Conservation (phyloP, 1,284 basidiomycete genomes). For the Fomitopsis palustris region DNA sequence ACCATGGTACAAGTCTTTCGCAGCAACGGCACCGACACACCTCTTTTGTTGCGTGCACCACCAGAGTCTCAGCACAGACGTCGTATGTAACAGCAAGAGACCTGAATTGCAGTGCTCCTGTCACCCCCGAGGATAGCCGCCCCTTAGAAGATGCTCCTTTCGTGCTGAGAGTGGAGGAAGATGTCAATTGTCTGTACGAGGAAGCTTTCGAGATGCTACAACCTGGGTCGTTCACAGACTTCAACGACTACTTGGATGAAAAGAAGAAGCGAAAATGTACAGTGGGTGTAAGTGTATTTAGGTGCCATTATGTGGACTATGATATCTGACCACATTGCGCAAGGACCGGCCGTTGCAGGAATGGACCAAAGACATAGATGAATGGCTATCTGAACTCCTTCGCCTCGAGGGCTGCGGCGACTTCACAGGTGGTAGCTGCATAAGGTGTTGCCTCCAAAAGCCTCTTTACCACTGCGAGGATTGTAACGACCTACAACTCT, state of each 20-base stretch:
- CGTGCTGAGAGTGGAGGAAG: too few species aligned
- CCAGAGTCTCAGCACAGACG: too few species aligned
- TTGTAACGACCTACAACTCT: background rate
- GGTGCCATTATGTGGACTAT: background rate
- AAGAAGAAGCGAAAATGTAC: background rate
- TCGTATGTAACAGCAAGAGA: too few species aligned
- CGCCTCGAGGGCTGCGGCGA: slow-evolving; percentile 11
- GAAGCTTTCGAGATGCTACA: background rate
- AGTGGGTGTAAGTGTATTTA: background rate
- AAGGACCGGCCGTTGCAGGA: slow-evolving; percentile 8
- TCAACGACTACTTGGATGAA: background rate
- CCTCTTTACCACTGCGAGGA: background rate
- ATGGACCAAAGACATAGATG: slow-evolving; percentile 8
- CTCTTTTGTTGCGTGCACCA: too few species aligned
- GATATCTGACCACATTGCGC: background rate
- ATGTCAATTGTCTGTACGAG: background rate
- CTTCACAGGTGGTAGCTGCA: background rate
- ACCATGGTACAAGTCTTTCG: too few species aligned
- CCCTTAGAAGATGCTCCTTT: too few species aligned
- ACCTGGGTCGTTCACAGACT: background rate
- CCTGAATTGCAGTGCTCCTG: too few species aligned
- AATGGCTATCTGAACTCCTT: slow-evolving; percentile 11
- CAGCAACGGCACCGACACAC: too few species aligned
- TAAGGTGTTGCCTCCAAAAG: background rate
- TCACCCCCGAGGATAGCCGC: too few species aligned